Base-by-base conservation (phyloP, 345 rosid species). In the Eucalyptus tenuipes region DNA sequence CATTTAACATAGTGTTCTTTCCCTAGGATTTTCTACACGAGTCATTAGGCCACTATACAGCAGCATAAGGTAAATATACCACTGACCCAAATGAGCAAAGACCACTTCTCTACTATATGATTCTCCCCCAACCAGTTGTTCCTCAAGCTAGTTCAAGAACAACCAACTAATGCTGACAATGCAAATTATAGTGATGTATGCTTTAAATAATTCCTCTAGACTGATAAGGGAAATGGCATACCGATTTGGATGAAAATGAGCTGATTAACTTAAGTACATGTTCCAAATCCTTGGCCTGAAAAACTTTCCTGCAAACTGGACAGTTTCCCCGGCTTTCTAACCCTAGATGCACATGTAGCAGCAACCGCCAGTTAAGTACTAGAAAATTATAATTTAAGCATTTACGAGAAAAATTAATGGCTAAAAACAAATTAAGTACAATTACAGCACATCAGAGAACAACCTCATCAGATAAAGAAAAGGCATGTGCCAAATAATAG, bases 271-370 rank as follows among this genome's bases (percentile, higher is more conserved):
- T 90, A 48, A 95, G 94, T 90, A 96, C 98, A 37, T 97, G 99
- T 85, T 95, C 96, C 66, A 96, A 85, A 93, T 96, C 99, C 91
- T 93, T 92, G 53, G 91, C 87, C 75, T 94, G 97, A 86, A 96
- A 96, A 86, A 91, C 95, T 90, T 95, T 96, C 37, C 99, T 96
- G 91, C 98, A 96, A 88, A 96, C 97, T 53, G 99, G 99, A 91
- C 99, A 97, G 84, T 90, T 94, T 86, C 96, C 98, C 88, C 89
- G 88, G 86, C 91, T 95, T 88, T 89, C 95, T 49, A 42, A 31
- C 47, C 89, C 80, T 89, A 91, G 94, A 88, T 50, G 86, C 86
- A 88, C 88, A 85, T 88, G 91, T 93, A 87, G 88, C 25, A 88
- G 88, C 33, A 45, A 42, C 47, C 5, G 82, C 27, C 27, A 37